Evolutionary conservation across 2,329 filamentous ascomycete genomes (phyloP).

Genomic region (Penicillium frequentans): DNA sequence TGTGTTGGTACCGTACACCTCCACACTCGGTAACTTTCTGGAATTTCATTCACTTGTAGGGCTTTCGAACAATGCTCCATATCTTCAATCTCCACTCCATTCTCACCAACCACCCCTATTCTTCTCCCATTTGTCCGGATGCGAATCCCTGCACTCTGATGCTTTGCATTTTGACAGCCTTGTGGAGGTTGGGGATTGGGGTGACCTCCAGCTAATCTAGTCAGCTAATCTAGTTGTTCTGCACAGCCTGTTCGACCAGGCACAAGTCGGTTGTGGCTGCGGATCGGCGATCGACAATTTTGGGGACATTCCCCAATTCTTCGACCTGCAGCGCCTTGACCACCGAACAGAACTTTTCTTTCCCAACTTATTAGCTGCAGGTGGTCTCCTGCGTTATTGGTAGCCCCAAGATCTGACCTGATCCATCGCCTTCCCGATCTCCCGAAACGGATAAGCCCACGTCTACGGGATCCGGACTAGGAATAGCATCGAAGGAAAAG

Average conservation of each 20-base stretch:
- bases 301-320: slow-evolving; percentile 13
- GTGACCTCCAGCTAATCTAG: not conserved
- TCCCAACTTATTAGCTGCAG: slow-evolving; percentile 10
- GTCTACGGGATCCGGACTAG: slow-evolving; percentile 2
- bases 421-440: slow-evolving; percentile 5
- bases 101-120: not conserved
- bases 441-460: slow-evolving; percentile 8
- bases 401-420: slow-evolving; percentile 12
- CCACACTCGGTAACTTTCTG: not conserved
- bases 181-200: not conserved
- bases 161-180: not conserved
- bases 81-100: slow-evolving; percentile 4
- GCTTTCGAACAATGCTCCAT: slow-evolving; percentile 6
- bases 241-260: slow-evolving; percentile 2
- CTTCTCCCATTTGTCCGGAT: not conserved
- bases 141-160: not conserved
- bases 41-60: not conserved
- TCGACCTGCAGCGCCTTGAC: slow-evolving; percentile 6
- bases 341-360: not conserved
- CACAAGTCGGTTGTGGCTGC: slow-evolving; percentile 21
- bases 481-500: not conserved
- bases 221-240: too few relatives aligned
- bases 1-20: not conserved
- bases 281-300: slow-evolving; percentile 19
- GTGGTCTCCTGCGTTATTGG: slow-evolving; percentile 11